Conservation (phyloP, 495 filamentous ascomycete species). For the Bacidia gigantensis region DNA sequence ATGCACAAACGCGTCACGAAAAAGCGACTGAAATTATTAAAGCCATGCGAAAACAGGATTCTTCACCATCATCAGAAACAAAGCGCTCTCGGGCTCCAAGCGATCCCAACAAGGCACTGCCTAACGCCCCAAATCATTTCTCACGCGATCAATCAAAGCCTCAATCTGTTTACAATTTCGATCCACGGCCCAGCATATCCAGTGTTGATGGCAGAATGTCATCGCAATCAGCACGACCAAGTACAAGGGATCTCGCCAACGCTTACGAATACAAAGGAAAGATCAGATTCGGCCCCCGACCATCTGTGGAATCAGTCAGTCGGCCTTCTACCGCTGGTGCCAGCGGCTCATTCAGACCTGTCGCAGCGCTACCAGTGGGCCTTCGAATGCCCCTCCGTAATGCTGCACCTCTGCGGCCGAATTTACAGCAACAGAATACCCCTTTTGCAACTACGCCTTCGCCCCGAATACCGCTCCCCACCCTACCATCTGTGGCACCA, state of each 20-base stretch:
- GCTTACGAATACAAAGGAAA: slow-evolving; percentile 48
- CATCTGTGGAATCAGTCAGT: slow-evolving; percentile 53
- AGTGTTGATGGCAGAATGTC: slow-evolving; percentile 27
- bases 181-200: slow-evolving; percentile 11
- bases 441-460: slow-evolving; percentile 21
- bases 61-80: slow-evolving; percentile 8
- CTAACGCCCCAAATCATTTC: slow-evolving; percentile 6
- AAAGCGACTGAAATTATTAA: slow-evolving; percentile 5
- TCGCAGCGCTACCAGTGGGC: slow-evolving; percentile 50
- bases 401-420: slow-evolving; percentile 26
- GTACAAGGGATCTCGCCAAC: slow-evolving; percentile 45
- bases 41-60: slow-evolving; percentile 3
- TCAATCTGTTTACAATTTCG: neutral
- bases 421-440: slow-evolving; percentile 27
- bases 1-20: slow-evolving; percentile 6
- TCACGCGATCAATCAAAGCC: neutral
- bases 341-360: slow-evolving; percentile 45
- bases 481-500: slow-evolving; percentile 30
- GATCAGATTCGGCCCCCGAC: slow-evolving; percentile 72
- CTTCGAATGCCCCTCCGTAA: slow-evolving; percentile 36
- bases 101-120: slow-evolving; percentile 17
- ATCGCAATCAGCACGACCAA: slow-evolving; percentile 51
- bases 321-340: slow-evolving; percentile 48
- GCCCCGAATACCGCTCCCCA: slow-evolving; percentile 31
- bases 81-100: slow-evolving; percentile 5